Conservation (phyloP, 2,329 filamentous ascomycete species). For the Escovopsis sp. region DNA sequence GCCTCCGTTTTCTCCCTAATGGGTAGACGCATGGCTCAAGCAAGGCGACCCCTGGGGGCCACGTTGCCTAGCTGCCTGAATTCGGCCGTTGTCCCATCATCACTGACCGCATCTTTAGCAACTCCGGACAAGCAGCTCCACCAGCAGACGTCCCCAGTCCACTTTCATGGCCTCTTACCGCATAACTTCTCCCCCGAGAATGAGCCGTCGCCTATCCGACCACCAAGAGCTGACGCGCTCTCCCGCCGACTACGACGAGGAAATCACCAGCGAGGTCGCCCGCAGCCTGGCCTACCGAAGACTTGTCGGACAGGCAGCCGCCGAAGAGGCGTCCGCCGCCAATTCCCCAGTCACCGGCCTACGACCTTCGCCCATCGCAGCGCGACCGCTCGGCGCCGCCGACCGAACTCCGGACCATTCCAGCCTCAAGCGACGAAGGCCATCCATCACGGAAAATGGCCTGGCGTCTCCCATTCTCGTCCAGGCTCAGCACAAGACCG, state of each 20-base stretch:
- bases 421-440: slow-evolving; percentile 18
- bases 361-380: slow-evolving; percentile 32
- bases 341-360: slow-evolving; percentile 16
- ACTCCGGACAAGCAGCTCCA: slow-evolving; percentile 31
- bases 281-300: slow-evolving; percentile 31
- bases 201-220: slow-evolving; percentile 40
- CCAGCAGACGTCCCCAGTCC: slow-evolving; percentile 38
- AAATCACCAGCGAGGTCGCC: slow-evolving; percentile 23
- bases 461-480: slow-evolving; percentile 21
- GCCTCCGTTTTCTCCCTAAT: neutral
- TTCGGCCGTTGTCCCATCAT: neutral
- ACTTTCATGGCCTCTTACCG: slow-evolving; percentile 32
- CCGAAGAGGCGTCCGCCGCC: slow-evolving; percentile 20
- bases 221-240: slow-evolving; percentile 31
- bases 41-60: neutral
- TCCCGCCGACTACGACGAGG: slow-evolving; percentile 24
- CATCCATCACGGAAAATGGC: slow-evolving; percentile 34
- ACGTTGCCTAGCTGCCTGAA: no score
- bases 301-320: slow-evolving; percentile 20
- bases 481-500: slow-evolving; percentile 19
- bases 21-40: neutral
- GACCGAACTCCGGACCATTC: slow-evolving; percentile 21
- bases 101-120: slow-evolving; percentile 12
- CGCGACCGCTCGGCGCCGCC: slow-evolving; percentile 31
- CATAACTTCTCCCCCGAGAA: slow-evolving; percentile 32